Conservation (phyloP, 2,329 filamentous ascomycete genomes). For the Alternaria solani region DNA sequence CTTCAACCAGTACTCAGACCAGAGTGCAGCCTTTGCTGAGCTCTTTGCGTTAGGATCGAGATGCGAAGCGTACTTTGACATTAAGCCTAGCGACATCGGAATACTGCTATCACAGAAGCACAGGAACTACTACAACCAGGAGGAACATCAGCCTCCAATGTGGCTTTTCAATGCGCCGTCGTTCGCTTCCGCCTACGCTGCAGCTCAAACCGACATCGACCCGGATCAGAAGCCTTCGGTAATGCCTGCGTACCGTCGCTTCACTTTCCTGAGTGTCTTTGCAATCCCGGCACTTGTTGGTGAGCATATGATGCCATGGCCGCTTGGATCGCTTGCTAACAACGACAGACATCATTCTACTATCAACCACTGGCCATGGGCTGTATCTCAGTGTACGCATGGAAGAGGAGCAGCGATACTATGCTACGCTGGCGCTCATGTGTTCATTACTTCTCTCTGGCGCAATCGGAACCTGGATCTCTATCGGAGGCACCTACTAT, state of each 20-base stretch:
- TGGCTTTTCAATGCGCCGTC: constrained; percentile 60
- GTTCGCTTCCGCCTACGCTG: constrained; percentile 61
- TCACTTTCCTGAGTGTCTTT: constrained; percentile 68
- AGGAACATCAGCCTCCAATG: constrained; percentile 58
- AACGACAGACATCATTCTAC: constrained; percentile 61
- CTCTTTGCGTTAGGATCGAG: constrained; percentile 70
- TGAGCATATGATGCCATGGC: constrained; percentile 17
- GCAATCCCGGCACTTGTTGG: constrained; percentile 67
- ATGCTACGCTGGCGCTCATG: constrained; percentile 66
- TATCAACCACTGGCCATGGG: constrained; percentile 67
- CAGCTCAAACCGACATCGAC: constrained; percentile 63
- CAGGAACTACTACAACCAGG: constrained; percentile 52
- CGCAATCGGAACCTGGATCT: constrained; percentile 70
- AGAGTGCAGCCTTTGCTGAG: constrained; percentile 70
- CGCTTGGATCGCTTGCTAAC: constrained; percentile 7
- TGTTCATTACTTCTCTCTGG: constrained; percentile 67
- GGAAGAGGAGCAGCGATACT: constrained; percentile 58
- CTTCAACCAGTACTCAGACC: constrained; percentile 68
- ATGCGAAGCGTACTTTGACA: constrained; percentile 69
- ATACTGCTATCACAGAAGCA: constrained; percentile 49
- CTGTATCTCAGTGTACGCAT: constrained; percentile 68
- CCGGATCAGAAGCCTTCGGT: constrained; percentile 54
- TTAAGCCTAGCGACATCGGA: constrained; percentile 52
- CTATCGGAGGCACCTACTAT: constrained; percentile 69
- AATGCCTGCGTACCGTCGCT: constrained; percentile 59